phyloP scores from a whole-genome alignment of 257 asterid genomes.

The Nicotiana paniculata region DNA sequence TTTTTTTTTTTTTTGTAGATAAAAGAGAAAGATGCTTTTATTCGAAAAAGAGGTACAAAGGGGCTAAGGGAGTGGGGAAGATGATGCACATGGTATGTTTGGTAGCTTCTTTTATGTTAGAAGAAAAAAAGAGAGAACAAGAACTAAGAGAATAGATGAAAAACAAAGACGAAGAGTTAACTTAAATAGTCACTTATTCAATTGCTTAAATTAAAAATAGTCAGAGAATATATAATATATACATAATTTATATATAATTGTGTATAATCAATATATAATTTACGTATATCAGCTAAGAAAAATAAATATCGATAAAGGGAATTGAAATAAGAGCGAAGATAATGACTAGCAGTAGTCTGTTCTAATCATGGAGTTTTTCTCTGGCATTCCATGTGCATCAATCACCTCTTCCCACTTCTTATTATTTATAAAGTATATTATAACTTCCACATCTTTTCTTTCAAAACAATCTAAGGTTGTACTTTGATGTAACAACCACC shows the following conservation, averaged over 20 bases:
- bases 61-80: constrained; percentile 44
- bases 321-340: constrained; percentile 20
- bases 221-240: no score
- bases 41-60: constrained; percentile 16
- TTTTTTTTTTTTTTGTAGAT: background rate
- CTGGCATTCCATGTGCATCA: constrained; percentile 95
- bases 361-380: constrained; percentile 61
- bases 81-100: constrained; percentile 84
- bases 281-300: no score
- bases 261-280: no score
- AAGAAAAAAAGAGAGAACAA: constrained; percentile 24
- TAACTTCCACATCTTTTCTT: constrained; percentile 17
- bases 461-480: constrained; percentile 33
- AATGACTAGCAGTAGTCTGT: constrained; percentile 37
- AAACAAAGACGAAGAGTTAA: no score
- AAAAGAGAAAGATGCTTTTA: constrained; percentile 23
- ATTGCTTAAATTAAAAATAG: no score
- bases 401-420: constrained; percentile 45
- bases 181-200: no score
- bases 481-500: constrained; percentile 8
- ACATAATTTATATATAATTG: no score
- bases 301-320: background rate
- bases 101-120: constrained; percentile 19
- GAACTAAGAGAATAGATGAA: constrained; percentile 7
- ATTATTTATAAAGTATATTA: constrained; percentile 15